Conservation (phyloP, 805 yeast species). For the Helenozyma rhizophorensis region DNA sequence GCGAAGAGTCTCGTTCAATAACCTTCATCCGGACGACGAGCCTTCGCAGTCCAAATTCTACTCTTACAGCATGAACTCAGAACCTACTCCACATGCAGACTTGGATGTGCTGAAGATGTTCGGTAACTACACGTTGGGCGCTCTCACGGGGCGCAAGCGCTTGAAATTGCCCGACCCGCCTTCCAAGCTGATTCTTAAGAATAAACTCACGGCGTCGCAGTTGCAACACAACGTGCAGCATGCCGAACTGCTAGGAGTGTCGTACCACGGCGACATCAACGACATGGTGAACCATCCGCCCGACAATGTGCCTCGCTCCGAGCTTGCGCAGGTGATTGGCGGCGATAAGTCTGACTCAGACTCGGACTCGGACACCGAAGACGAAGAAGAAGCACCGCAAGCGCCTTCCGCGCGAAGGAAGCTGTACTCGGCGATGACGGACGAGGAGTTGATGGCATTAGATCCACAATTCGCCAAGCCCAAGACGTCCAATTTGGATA, state of each 20-base stretch:
- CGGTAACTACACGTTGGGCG: constrained; percentile 5
- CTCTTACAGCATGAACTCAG: no score
- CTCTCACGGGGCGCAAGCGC: constrained; percentile 11
- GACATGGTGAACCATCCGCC: constrained; percentile 13
- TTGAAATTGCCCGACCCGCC: constrained; percentile 29
- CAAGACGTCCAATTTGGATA: constrained; percentile 34
- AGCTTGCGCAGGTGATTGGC: constrained; percentile 9
- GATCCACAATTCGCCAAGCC: constrained; percentile 49
- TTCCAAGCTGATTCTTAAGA: constrained; percentile 36
- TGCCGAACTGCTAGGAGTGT: constrained; percentile 10
- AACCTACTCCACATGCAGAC: no score
- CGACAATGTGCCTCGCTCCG: constrained; percentile 13
- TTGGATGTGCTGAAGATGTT: constrained; percentile 2
- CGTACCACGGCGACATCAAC: constrained; percentile 18
- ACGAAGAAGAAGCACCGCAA: constrained; percentile 3
- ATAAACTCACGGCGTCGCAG: constrained; percentile 28
- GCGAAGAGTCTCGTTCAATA: constrained; percentile 43
- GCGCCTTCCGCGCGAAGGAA: constrained; percentile 28
- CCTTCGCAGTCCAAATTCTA: neutral
- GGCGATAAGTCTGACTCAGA: neutral
- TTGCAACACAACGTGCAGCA: constrained; percentile 14
- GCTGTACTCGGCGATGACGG: constrained; percentile 48
- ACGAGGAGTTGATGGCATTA: constrained; percentile 50
- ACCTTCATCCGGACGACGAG: constrained; percentile 22
- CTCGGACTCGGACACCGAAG: constrained; percentile 3